Conservation (phyloP, 352 stramenopile species). For the Phytophthora melonis region DNA sequence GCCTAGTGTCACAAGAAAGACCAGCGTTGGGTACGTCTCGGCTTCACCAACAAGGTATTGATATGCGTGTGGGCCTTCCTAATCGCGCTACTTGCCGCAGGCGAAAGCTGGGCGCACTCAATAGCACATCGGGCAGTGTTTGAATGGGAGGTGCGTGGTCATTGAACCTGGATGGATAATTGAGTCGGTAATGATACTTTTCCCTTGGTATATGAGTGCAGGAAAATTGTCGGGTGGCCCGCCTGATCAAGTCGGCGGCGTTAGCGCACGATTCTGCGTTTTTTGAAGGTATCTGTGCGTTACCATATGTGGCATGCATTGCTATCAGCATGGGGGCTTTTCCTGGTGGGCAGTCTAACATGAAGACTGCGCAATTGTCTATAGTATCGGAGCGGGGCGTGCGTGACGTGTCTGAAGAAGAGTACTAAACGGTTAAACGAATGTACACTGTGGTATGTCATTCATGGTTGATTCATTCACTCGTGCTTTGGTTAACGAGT, state of each 20-base stretch:
- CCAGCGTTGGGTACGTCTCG: constrained; percentile 55
- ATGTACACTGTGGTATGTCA: no score
- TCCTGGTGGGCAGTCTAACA: not conserved
- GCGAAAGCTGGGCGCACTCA: constrained; percentile 72
- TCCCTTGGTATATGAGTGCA: constrained; percentile 19
- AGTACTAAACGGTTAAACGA: no score
- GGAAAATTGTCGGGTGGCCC: constrained; percentile 48
- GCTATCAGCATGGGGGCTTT: not conserved
- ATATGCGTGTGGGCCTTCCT: no score
- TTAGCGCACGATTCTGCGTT: constrained; percentile 42
- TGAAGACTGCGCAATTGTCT: not conserved
- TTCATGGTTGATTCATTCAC: no score
- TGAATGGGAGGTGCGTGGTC: constrained; percentile 63
- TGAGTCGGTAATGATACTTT: not conserved
- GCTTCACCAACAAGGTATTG: no score
- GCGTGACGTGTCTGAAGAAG: constrained; percentile 29
- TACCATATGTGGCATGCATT: not conserved
- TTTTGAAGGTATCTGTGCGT: constrained; percentile 60
- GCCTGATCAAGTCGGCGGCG: constrained; percentile 60
- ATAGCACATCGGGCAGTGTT: constrained; percentile 73
- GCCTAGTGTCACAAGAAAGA: constrained; percentile 25
- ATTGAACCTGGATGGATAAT: not conserved
- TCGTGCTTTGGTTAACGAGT: no score
- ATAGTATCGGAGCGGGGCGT: constrained; percentile 42
- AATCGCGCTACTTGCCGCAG: no score